Percentiles rank a stretch among this genome's conserved stretches.
phyloP scores from a whole-genome alignment of 805 yeast species.

The Candida sithepensis region DNA sequence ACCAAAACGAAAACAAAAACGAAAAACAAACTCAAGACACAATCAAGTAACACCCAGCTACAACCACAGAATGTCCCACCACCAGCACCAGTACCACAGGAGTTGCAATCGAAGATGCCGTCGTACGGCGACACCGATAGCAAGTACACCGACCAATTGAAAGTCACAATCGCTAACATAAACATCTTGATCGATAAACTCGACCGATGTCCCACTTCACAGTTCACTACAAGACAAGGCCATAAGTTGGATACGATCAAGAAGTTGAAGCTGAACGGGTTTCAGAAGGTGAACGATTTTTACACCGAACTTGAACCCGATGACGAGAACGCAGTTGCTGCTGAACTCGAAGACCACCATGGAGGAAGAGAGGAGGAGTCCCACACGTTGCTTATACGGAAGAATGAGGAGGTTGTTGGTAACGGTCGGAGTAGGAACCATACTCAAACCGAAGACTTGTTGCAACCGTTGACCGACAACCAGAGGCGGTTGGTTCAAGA shows the following conservation, averaged over 20 bases:
- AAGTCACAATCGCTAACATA: slow-evolving; percentile 2
- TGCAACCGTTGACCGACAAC: no score
- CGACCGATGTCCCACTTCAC: not conserved
- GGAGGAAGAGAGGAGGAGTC: not conserved
- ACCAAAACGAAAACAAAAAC: no score
- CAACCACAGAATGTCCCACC: not conserved
- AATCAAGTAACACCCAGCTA: not conserved
- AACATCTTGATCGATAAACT: not conserved
- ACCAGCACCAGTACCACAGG: no score
- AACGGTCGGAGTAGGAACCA: no score
- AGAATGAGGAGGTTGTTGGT: no score
- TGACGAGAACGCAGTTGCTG: not conserved
- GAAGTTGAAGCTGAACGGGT: not conserved
- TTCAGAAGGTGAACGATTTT: not conserved
- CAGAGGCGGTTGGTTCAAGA: no score
- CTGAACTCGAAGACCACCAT: not conserved
- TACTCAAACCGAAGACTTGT: no score
- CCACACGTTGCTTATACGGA: no score
- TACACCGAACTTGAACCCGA: not conserved
- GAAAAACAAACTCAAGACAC: not conserved
- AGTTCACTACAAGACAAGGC: not conserved
- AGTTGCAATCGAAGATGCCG: not conserved
- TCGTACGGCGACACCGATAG: no score
- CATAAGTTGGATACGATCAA: not conserved
- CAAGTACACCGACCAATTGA: not conserved